Evolutionary conservation across 23 red algal genomes (phyloP).

Genomic region (Agarophyton chilense): DNA sequence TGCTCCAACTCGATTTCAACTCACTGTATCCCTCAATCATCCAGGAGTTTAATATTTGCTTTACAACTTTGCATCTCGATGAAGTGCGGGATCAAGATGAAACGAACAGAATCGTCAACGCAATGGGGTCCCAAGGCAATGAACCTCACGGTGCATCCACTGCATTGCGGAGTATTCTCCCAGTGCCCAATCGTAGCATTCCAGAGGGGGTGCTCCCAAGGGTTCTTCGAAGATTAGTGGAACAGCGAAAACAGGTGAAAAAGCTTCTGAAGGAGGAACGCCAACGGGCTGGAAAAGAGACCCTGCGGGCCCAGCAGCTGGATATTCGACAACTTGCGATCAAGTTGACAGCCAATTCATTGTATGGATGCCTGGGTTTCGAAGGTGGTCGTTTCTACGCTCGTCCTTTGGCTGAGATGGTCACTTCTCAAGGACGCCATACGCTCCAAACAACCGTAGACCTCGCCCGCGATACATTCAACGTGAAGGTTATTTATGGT

Average conservation of each 20-base stretch:
- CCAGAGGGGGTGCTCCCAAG: slow-evolving; percentile 81
- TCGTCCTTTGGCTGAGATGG: slow-evolving; percentile 86
- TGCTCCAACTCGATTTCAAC: slow-evolving; percentile 99
- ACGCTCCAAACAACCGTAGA: slow-evolving; percentile 91
- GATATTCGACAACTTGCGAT: slow-evolving; percentile 91
- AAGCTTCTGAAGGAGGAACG: slow-evolving; percentile 68
- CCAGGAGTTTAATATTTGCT: slow-evolving; percentile 99
- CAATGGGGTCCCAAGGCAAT: neutral
- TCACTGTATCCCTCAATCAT: slow-evolving; percentile 99
- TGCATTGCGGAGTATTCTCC: neutral
- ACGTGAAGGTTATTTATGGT: slow-evolving; percentile 91
- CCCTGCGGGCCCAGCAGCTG: slow-evolving; percentile 59
- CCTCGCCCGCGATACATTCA: slow-evolving; percentile 74
- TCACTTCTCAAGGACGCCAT: slow-evolving; percentile 85
- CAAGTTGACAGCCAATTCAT: slow-evolving; percentile 96
- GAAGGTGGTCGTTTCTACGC: slow-evolving; percentile 86
- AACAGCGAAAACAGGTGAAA: slow-evolving; percentile 79
- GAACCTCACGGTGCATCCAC: neutral
- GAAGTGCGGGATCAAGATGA: neutral
- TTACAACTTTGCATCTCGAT: slow-evolving; percentile 83
- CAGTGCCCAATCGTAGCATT: slow-evolving; percentile 20
- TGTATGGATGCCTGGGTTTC: slow-evolving; percentile 97
- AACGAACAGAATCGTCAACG: neutral
- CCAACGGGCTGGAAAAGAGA: slow-evolving; percentile 38
- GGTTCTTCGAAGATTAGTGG: slow-evolving; percentile 88